A percentile compares a stretch with the other conserved stretches of the same genome.
These are phyloP conservation scores for Diplodia mutila DNA, from an alignment of 2,329 filamentous ascomycete genomes.

Conservation along the genomic window DNA sequence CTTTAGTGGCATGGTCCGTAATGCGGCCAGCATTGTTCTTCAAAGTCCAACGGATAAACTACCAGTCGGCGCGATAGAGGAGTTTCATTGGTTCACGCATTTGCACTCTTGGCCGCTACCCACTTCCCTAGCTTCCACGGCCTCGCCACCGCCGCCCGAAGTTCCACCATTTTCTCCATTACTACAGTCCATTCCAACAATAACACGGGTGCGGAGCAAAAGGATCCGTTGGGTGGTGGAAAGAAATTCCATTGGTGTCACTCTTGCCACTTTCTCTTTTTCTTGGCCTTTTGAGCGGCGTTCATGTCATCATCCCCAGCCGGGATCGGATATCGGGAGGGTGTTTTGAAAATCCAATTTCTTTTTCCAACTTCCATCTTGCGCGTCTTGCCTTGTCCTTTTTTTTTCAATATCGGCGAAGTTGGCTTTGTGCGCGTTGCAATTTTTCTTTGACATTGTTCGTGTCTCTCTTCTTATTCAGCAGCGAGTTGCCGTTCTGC, in stretches of 20 bases:
- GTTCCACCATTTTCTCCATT: not conserved
- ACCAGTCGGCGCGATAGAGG: constrained; percentile 10
- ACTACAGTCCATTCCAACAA: not conserved
- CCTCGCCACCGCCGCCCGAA: not conserved
- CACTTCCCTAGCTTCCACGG: not conserved
- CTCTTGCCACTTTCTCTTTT: not conserved
- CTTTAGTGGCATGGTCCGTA: not conserved
- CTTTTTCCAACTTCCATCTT: not conserved
- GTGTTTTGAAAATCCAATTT: constrained; percentile 19
- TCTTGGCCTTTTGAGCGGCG: not conserved
- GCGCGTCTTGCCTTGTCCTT: not conserved
- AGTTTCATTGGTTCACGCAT: constrained; percentile 5
- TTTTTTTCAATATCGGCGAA: not conserved
- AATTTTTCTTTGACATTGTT: not conserved
- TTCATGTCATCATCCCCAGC: not conserved
- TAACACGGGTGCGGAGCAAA: not conserved
- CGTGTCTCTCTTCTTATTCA: not conserved
- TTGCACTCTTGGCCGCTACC: not conserved
- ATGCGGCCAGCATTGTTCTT: not conserved
- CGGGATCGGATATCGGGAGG: not conserved
- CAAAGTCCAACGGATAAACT: constrained; percentile 1
- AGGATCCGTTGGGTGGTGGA: not conserved
- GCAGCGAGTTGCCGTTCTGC: not conserved
- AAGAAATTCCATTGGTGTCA: not conserved
- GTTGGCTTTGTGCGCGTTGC: not conserved